Percentiles rank a stretch among this genome's conserved stretches.
Evolutionary conservation across 2,329 filamentous ascomycete species (phyloP).

Genomic region (Aureobasidium uvarum): DNA sequence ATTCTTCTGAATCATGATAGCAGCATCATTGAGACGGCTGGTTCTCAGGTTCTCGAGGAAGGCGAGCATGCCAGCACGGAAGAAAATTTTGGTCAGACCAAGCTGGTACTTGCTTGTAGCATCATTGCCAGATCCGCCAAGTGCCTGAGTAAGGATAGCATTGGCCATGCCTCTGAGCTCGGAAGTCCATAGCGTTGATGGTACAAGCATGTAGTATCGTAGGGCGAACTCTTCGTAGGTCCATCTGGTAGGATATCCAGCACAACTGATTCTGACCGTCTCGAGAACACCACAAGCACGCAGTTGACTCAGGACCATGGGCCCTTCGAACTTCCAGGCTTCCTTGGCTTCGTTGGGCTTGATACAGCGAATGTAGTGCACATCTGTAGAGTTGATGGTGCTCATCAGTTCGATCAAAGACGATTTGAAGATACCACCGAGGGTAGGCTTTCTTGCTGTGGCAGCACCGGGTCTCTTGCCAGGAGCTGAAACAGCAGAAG

Average conservation of each 20-base stretch:
- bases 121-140: constrained; percentile 62
- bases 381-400: constrained; percentile 96
- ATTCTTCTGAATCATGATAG: constrained; percentile 99
- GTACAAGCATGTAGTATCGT: constrained; percentile 97
- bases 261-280: constrained; percentile 95
- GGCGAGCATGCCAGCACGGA: constrained; percentile 97
- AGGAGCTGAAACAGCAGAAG: constrained; percentile 58
- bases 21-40: constrained; percentile 84
- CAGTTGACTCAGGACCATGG: constrained; percentile 96
- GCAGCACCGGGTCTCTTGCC: constrained; percentile 88
- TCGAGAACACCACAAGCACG: constrained; percentile 98
- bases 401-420: constrained; percentile 97
- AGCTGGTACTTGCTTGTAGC: constrained; percentile 94
- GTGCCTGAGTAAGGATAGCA: constrained; percentile 81
- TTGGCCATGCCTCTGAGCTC: constrained; percentile 95
- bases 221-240: constrained; percentile 98
- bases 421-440: constrained; percentile 98
- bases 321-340: constrained; percentile 96
- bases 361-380: constrained; percentile 98
- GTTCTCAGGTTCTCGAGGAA: constrained; percentile 95
- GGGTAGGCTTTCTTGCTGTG: constrained; percentile 91
- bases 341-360: constrained; percentile 98
- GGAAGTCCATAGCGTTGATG: constrained; percentile 83
- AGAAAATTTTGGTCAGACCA: constrained; percentile 98
- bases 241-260: constrained; percentile 96